Evolutionary conservation across 2,329 filamentous ascomycete species (phyloP), one percentile per base, ranked within the genome.

Genomic region (Claviceps sp.): DNA sequence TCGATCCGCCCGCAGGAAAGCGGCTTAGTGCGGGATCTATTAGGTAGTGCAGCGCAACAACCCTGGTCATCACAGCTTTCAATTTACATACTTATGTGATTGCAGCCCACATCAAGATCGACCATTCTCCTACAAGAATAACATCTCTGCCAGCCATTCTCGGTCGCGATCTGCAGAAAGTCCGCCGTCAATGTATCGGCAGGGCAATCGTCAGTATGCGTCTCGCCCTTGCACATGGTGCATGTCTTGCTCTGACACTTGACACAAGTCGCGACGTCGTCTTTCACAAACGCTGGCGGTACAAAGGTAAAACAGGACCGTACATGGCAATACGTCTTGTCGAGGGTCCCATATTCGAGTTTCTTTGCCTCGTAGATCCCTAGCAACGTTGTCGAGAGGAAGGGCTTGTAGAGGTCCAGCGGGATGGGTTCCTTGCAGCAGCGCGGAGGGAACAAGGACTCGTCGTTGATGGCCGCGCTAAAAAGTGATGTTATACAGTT

Each of bases 11-110:
- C n/a, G n/a, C n/a, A 23, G 22, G 22, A 23, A 23, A 23, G 22
- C 3, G 22, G n/a, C n/a, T n/a, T n/a, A n/a, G n/a, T n/a, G n/a
- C n/a, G n/a, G n/a, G n/a, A n/a, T n/a, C n/a, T n/a, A n/a, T 23
- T 23, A 23, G 23, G 23, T 23, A 23, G 23, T 23, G 23, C 23
- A 23, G 23, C 6, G 23, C 23, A 23, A 23, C 23, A 23, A 23
- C 23, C 23, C 23, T 23, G 23, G 23, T 1, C 23, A 23, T 23
- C 26, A 29, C 2, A 9, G 8, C 26, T 29, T 29, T 29, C 37
- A 17, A 9, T n/a, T n/a, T n/a, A n/a, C 8, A 4, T 17, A 81
- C 78, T 76, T 3, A 82, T 81, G 49, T 82, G 78, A 49, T 75
- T 67, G 53, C 79, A 82, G 1, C 79, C 78, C 0, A 38, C n/a